These are phyloP conservation scores for Symbiodinium pilosum DNA, from an alignment of 73 alveolate genomes.

Conservation along the genomic window DNA sequence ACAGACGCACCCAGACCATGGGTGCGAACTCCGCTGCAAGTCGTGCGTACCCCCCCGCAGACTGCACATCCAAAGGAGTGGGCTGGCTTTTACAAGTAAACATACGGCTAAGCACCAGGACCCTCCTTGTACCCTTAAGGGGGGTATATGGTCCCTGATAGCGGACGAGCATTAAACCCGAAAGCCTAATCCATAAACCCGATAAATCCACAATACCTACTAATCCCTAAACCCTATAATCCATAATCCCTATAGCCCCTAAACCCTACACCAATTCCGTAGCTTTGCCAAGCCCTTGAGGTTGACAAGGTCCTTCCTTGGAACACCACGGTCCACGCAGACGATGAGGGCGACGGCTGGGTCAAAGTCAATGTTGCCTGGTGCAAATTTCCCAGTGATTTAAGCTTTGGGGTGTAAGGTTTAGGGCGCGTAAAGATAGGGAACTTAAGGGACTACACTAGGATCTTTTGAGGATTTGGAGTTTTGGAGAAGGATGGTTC, in stretches of 20 bases:
- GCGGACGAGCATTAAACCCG: not conserved
- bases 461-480: no score
- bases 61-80: no score
- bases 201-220: not conserved
- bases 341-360: constrained; percentile 93
- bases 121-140: not conserved
- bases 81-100: no score
- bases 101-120: not conserved
- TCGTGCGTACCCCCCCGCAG: no score
- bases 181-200: not conserved
- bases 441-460: no score
- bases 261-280: not conserved
- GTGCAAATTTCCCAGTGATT: not conserved
- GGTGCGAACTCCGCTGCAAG: no score
- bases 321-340: constrained; percentile 66
- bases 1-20: no score
- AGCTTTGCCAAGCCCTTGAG: no score
- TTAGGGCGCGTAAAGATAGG: no score
- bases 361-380: constrained; percentile 38
- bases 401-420: no score
- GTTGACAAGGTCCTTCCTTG: constrained; percentile 43
- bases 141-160: no score
- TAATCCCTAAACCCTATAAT: not conserved
- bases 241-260: not conserved
- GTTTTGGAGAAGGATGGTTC: no score